These are phyloP conservation scores for Pythium brachiatum DNA, from an alignment of 352 stramenopile genomes.

Conservation along the genomic window DNA sequence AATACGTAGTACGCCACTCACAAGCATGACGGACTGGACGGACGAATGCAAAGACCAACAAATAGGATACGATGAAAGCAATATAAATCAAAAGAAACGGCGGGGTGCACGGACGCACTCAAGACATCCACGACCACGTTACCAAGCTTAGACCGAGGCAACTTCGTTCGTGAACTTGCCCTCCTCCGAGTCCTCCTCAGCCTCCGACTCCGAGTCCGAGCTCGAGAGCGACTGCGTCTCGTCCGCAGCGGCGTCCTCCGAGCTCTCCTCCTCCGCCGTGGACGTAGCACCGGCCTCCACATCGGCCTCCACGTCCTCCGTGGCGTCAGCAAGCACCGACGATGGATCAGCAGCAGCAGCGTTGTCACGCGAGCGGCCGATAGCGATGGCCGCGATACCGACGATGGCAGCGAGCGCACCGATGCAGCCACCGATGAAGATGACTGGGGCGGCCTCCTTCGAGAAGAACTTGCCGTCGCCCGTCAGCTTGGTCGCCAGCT, in stretches of 20 bases:
- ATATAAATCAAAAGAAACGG: constrained; percentile 19
- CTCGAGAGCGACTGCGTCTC: constrained; percentile 40
- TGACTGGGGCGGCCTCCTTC: constrained; percentile 37
- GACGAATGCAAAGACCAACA: not conserved
- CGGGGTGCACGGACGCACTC: constrained; percentile 23
- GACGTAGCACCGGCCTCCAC: constrained; percentile 43
- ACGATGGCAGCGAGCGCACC: constrained; percentile 63
- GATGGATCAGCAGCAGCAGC: constrained; percentile 21
- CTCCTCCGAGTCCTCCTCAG: constrained; percentile 47
- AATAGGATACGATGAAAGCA: constrained; percentile 12
- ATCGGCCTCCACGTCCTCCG: constrained; percentile 61
- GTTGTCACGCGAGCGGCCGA: constrained; percentile 32
- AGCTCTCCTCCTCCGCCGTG: constrained; percentile 12
- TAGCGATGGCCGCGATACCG: constrained; percentile 54
- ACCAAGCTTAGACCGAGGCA: constrained; percentile 29
- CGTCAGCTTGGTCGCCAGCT: constrained; percentile 60
- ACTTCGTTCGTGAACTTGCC: constrained; percentile 56
- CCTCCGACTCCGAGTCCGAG: constrained; percentile 50
- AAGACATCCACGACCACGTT: constrained; percentile 28
- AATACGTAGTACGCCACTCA: not conserved
- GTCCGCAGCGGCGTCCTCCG: constrained; percentile 35
- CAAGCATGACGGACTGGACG: too few species aligned
- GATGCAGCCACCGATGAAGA: constrained; percentile 67
- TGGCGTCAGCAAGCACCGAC: constrained; percentile 44
- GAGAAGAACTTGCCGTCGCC: constrained; percentile 38